These are phyloP conservation scores for Danielozyma ontarioensis DNA, from an alignment of 805 yeast genomes.

Conservation along the genomic window DNA sequence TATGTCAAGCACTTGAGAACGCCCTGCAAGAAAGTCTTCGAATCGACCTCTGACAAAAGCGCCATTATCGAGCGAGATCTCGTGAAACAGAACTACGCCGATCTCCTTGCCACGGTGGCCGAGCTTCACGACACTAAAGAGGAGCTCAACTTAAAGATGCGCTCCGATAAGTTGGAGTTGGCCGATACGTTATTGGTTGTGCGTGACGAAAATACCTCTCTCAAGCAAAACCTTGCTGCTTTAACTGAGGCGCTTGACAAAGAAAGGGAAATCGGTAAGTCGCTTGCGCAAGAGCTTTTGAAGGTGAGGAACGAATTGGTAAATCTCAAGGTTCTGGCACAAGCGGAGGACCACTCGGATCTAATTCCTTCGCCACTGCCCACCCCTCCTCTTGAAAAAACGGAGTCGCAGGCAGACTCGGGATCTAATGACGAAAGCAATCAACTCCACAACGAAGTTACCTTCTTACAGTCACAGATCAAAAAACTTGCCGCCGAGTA, in stretches of 20 bases:
- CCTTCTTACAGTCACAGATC: slow-evolving; percentile 15
- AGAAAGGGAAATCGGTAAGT: neutral
- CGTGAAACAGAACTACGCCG: neutral
- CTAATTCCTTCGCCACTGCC: neutral
- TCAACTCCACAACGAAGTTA: slow-evolving; percentile 13
- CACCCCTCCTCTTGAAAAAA: neutral
- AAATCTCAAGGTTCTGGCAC: neutral
- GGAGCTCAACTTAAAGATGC: neutral
- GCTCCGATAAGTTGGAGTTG: slow-evolving; percentile 1
- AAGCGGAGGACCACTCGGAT: neutral
- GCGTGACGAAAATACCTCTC: neutral
- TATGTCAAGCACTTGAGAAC: slow-evolving; percentile 41
- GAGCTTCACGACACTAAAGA: slow-evolving; percentile 1
- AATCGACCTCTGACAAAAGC: neutral
- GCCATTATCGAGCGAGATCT: neutral
- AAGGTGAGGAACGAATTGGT: neutral
- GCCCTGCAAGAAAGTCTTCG: slow-evolving; percentile 7
- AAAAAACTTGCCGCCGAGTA: slow-evolving; percentile 13
- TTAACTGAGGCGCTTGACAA: neutral
- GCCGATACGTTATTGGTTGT: neutral
- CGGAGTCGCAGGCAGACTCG: too few relatives aligned
- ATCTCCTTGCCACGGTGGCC: neutral
- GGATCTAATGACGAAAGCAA: too few relatives aligned
- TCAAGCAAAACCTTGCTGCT: neutral
- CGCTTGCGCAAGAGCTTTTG: neutral